Percentiles rank a stretch among this genome's conserved stretches.
Conservation (phyloP, 2,329 filamentous ascomycete genomes). For the Chrysoporthe austroafricana region DNA sequence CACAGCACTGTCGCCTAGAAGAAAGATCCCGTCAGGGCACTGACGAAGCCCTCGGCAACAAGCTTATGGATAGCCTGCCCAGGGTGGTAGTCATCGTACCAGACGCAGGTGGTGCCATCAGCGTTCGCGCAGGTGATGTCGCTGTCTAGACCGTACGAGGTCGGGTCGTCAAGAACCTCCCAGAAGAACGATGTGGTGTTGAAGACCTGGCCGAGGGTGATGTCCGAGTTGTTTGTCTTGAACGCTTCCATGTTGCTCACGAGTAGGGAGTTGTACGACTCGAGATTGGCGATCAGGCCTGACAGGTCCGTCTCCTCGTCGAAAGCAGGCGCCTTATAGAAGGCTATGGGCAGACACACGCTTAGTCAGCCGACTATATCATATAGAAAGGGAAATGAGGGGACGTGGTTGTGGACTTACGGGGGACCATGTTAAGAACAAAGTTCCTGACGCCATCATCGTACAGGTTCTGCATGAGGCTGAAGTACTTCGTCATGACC, state of each 20-base stretch:
- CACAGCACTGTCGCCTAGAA: neutral
- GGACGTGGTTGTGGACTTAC: neutral
- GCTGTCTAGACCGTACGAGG: constrained; percentile 23
- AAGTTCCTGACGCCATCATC: constrained; percentile 28
- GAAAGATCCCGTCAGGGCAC: constrained; percentile 19
- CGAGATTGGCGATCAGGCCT: constrained; percentile 18
- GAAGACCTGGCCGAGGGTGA: constrained; percentile 23
- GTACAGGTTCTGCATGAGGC: constrained; percentile 24
- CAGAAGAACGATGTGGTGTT: constrained; percentile 27
- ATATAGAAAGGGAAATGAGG: neutral
- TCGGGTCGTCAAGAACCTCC: constrained; percentile 23
- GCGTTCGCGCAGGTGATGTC: constrained; percentile 25
- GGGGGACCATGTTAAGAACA: constrained; percentile 23
- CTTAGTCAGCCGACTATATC: neutral
- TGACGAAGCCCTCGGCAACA: constrained; percentile 23
- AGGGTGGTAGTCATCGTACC: constrained; percentile 28
- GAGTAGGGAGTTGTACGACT: constrained; percentile 25
- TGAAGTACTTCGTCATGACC: constrained; percentile 25
- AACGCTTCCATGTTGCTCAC: constrained; percentile 23
- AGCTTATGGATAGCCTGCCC: constrained; percentile 25
- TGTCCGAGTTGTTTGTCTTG: constrained; percentile 24
- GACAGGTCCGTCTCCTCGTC: constrained; percentile 18
- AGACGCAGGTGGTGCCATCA: constrained; percentile 25
- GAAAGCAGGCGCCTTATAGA: constrained; percentile 18
- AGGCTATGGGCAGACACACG: neutral